Evolutionary conservation across 345 rosid genomes (phyloP), one percentile per base, ranked within the genome.

Genomic region (Aethionema arabicum): DNA sequence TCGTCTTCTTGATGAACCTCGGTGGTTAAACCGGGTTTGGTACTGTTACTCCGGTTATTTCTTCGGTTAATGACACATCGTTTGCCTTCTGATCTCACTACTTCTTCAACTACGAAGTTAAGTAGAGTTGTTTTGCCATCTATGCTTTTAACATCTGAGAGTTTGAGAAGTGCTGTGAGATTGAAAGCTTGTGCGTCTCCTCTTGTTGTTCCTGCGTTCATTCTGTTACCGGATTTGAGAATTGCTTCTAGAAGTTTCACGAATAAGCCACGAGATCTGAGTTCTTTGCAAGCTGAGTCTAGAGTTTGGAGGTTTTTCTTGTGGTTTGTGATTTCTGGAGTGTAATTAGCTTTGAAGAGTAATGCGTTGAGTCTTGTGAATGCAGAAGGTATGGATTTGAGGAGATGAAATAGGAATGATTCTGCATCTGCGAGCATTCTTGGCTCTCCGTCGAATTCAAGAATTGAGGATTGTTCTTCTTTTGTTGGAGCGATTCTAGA

Each of bases 191-290:
- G 78, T 7, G 98, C 98, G 32, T 91, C 81, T 40, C 98, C 98
- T 73, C 96, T 79, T 10, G 88, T 62, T 3, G 98, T 86, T 71
- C 98, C 98, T 0, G 91, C 91, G 54, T 91, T 91, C 88, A 88
- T 83, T 61, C 73, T 76, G 67, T 86, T 91, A 27, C 98, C 95
- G 4, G 96, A 90, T 74, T 91, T 91, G 47, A 91, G 75, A 50
- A 91, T 82, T 9, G 95, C 98, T 74, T 88, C 92, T 0, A 91
- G 80, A 33, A 88, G 90, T 62, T 91, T 88, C 3, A 86, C 73
- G 77, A 91, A 80, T 44, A 86, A 76, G 21, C 95, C 96, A 9
- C 77, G 76, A 45, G 74, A 82, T 59, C 87, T 72, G 4, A 91
- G 77, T 79, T 86, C 98, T 48, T 73, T 56, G 49, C 95, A 83